Evolutionary conservation across 495 filamentous ascomycete species (phyloP).

Genomic region (Saxophila tyrrhenica): DNA sequence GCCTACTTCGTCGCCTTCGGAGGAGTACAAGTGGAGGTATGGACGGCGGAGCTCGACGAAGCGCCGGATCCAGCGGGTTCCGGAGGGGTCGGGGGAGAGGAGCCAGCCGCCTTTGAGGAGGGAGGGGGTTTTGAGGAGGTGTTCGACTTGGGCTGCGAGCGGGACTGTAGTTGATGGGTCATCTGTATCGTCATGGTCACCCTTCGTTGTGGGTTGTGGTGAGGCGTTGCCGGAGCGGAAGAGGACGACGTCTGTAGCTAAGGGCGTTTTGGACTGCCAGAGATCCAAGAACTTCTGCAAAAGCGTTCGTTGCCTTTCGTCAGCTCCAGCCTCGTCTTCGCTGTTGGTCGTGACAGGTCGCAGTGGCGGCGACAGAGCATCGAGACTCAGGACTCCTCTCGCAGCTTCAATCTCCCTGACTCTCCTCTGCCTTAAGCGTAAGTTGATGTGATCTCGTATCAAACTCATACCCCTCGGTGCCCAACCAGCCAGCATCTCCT

Average conservation of each 20-base stretch:
- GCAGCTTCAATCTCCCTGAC: slow-evolving; percentile 71
- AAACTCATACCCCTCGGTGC: slow-evolving; percentile 79
- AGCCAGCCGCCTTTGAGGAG: slow-evolving; percentile 79
- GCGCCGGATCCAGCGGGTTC: slow-evolving; percentile 73
- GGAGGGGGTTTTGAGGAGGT: slow-evolving; percentile 50
- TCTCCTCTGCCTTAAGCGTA: slow-evolving; percentile 57
- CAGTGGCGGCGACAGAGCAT: slow-evolving; percentile 8
- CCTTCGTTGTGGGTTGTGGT: slow-evolving; percentile 34
- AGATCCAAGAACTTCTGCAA: slow-evolving; percentile 62
- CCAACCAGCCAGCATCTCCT: slow-evolving; percentile 76
- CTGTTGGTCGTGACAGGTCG: not conserved
- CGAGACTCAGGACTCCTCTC: slow-evolving; percentile 50
- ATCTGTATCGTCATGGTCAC: slow-evolving; percentile 28
- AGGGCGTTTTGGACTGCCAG: slow-evolving; percentile 66
- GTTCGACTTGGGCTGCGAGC: slow-evolving; percentile 57
- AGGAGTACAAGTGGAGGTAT: slow-evolving; percentile 79
- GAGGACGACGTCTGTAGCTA: slow-evolving; percentile 56
- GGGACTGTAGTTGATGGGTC: slow-evolving; percentile 9
- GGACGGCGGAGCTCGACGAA: slow-evolving; percentile 88
- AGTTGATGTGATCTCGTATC: slow-evolving; percentile 65
- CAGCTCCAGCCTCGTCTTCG: slow-evolving; percentile 8
- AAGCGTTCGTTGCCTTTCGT: slow-evolving; percentile 33
- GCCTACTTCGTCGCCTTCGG: slow-evolving; percentile 79
- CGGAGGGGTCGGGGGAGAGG: slow-evolving; percentile 60
- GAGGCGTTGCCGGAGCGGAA: slow-evolving; percentile 65